Conservation (phyloP, 164 flowering plant species). For the Nymphaea thermarum region DNA sequence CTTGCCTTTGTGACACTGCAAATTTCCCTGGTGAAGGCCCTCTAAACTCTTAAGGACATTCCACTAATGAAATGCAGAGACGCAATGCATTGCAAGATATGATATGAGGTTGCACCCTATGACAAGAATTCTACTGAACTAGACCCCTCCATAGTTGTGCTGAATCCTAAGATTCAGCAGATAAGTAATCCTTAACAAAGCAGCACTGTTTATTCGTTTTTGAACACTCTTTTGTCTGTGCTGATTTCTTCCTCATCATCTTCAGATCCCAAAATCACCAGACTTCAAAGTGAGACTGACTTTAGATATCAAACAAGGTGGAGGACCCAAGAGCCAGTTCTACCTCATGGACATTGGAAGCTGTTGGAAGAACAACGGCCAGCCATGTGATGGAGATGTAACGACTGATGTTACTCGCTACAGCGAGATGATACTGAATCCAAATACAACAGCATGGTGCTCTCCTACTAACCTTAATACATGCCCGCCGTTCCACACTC, state of each 20-base stretch:
- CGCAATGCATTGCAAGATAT: too few relatives aligned
- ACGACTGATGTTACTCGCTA: conserved; percentile 50
- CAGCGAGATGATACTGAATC: conserved; percentile 68
- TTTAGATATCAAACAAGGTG: conserved; percentile 21
- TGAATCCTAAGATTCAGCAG: neutral
- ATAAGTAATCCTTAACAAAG: neutral
- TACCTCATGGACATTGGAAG: conserved; percentile 37
- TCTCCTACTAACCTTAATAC: conserved; percentile 12
- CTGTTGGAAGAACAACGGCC: conserved; percentile 41
- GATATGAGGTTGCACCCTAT: too few relatives aligned
- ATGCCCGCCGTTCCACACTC: conserved; percentile 58
- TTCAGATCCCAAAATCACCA: conserved; percentile 30
- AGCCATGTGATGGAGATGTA: conserved; percentile 51
- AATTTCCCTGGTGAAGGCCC: too few relatives aligned
- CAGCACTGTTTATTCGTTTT: neutral
- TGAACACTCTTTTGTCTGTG: neutral
- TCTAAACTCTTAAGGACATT: too few relatives aligned
- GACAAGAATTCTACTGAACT: neutral
- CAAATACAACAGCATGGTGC: conserved; percentile 36
- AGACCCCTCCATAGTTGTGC: neutral
- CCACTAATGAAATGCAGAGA: too few relatives aligned
- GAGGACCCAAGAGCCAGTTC: conserved; percentile 29
- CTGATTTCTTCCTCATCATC: neutral
- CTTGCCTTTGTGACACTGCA: too few relatives aligned
- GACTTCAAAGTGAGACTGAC: conserved; percentile 25